Evolutionary conservation across 345 rosid genomes (phyloP).

Genomic region (Erucastrum elatum): DNA sequence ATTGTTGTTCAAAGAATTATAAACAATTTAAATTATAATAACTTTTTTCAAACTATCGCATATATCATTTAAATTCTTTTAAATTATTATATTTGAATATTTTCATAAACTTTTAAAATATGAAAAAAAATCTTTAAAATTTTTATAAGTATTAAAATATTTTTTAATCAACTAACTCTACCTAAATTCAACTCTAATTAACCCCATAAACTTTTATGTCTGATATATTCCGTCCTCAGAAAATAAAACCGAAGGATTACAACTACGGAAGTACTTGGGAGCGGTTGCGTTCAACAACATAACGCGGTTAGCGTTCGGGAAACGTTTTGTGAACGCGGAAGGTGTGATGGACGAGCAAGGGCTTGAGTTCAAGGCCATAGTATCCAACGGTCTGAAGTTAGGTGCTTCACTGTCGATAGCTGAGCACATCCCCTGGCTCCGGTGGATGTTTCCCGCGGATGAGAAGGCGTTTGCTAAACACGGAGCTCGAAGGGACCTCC

Average conservation of each 20-base stretch:
- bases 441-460: slow-evolving; percentile 87
- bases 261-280: slow-evolving; percentile 69
- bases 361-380: slow-evolving; percentile 79
- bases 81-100: not conserved
- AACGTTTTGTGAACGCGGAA: slow-evolving; percentile 72
- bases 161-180: not conserved
- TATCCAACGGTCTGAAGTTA: slow-evolving; percentile 67
- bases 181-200: too few species aligned
- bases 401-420: slow-evolving; percentile 83
- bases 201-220: not conserved
- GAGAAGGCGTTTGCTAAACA: slow-evolving; percentile 78
- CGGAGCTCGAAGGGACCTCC: slow-evolving; percentile 65
- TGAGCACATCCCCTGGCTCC: slow-evolving; percentile 90
- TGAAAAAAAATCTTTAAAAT: not conserved
- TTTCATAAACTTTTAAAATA: not conserved
- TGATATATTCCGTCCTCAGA: slow-evolving; percentile 40
- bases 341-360: slow-evolving; percentile 84
- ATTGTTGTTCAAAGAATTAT: not conserved
- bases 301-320: slow-evolving; percentile 89
- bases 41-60: not conserved
- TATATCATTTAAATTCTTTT: not conserved
- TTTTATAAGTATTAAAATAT: too few species aligned
- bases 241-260: slow-evolving; percentile 48
- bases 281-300: slow-evolving; percentile 95
- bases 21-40: not conserved